Percentiles rank a stretch among this genome's conserved stretches.
Evolutionary conservation across 208 protist species (phyloP).

Genomic region (Trypanosoma melophagium): DNA sequence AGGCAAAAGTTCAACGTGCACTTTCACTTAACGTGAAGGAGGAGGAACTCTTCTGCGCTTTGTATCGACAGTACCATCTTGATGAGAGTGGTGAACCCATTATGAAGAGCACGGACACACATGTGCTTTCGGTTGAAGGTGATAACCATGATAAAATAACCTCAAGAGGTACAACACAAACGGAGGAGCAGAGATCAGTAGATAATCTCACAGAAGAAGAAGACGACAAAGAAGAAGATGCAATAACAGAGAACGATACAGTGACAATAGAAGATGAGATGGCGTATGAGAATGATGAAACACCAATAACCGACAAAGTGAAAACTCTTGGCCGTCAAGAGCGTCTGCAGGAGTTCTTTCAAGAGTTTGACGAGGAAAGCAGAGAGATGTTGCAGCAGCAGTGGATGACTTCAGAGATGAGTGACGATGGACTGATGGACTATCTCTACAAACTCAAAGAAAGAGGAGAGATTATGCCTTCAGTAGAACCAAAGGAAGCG

Average conservation of each 20-base stretch:
- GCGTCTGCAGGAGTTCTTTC: background rate
- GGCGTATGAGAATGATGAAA: background rate
- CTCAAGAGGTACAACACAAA: too few relatives aligned
- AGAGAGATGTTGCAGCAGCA: background rate
- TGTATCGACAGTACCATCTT: conserved; percentile 21
- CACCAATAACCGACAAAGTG: background rate
- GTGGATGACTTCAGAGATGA: background rate
- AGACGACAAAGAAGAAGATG: background rate
- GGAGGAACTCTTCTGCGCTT: conserved; percentile 19
- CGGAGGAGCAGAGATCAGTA: background rate
- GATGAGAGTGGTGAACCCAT: conserved; percentile 10
- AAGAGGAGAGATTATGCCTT: background rate
- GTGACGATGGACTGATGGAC: background rate
- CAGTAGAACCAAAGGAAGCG: background rate
- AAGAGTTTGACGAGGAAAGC: background rate
- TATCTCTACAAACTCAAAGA: background rate
- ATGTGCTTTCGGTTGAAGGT: background rate
- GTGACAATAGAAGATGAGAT: background rate
- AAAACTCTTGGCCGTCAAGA: background rate
- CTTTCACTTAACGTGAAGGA: conserved; percentile 9
- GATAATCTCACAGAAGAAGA: background rate
- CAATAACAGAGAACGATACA: background rate
- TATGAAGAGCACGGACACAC: background rate
- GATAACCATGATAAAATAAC: background rate
- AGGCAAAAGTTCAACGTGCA: conserved; percentile 21